These are phyloP conservation scores for Barnettozyma sp. DNA, from an alignment of 805 yeast genomes.

Conservation along the genomic window DNA sequence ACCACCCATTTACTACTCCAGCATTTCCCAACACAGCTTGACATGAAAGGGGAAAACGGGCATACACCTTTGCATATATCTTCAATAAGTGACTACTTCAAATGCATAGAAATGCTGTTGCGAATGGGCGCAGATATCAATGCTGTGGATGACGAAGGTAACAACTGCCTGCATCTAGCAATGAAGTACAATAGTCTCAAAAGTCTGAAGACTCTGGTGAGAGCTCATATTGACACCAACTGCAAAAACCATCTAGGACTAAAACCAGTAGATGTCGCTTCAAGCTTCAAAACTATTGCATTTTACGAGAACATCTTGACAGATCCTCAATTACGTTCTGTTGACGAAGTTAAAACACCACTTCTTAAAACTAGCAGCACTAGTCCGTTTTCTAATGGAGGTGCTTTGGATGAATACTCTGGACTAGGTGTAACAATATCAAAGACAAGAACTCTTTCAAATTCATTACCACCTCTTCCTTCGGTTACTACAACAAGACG, in stretches of 20 bases:
- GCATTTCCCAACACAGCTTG: constrained; percentile 50
- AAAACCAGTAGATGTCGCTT: constrained; percentile 55
- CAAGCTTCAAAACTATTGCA: constrained; percentile 43
- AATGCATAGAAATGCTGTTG: constrained; percentile 56
- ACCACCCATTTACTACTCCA: constrained; percentile 69
- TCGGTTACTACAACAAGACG: constrained; percentile 28
- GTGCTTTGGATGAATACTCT: constrained; percentile 3
- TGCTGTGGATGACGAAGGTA: constrained; percentile 63
- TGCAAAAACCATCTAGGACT: constrained; percentile 53
- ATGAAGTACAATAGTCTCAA: constrained; percentile 59
- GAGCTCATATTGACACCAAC: constrained; percentile 41
- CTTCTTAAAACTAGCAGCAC: neutral
- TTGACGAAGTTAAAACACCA: constrained; percentile 8
- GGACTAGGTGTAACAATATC: neutral
- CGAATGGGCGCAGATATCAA: constrained; percentile 76
- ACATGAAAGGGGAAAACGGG: constrained; percentile 40
- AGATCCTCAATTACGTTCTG: constrained; percentile 6
- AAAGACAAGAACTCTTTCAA: constrained; percentile 18
- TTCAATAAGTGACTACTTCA: constrained; percentile 49
- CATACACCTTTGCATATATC: constrained; percentile 68
- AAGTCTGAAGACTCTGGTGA: constrained; percentile 47
- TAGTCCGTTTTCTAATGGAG: neutral
- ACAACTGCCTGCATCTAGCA: constrained; percentile 82
- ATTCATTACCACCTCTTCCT: constrained; percentile 29
- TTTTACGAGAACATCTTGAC: constrained; percentile 26